These are phyloP conservation scores for Eimeria sp. DNA, from an alignment of 169 alveolate genomes.

Conservation along the genomic window DNA sequence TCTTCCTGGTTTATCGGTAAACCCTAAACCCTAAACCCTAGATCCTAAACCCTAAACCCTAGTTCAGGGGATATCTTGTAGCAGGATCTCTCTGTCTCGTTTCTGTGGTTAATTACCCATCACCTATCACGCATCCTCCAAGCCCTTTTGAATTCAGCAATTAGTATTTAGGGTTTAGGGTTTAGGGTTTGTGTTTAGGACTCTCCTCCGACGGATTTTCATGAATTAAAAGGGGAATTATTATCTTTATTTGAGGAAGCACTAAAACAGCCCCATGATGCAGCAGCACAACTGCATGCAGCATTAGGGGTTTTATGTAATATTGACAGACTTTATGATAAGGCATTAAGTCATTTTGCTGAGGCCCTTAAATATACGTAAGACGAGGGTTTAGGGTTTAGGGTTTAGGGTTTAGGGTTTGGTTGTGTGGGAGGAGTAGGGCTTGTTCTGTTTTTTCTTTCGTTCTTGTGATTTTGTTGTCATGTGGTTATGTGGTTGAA, in stretches of 20 bases:
- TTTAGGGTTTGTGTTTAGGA: conserved; percentile 64
- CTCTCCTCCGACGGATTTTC: conserved; percentile 80
- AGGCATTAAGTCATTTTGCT: conserved; percentile 87
- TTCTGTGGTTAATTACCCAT: neutral
- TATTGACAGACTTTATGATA: conserved; percentile 90
- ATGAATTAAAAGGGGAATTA: conserved; percentile 81
- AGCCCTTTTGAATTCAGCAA: neutral
- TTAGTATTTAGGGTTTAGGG: conserved; percentile 2
- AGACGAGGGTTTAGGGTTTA: conserved; percentile 31
- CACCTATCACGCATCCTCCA: neutral
- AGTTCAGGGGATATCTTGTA: no score
- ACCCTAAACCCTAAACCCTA: conserved; percentile 44
- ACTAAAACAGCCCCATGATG: conserved; percentile 86
- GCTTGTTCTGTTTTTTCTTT: no score
- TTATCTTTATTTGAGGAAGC: conserved; percentile 87
- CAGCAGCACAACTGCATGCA: conserved; percentile 81
- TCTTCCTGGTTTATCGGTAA: conserved; percentile 66
- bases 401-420: conserved; percentile 53
- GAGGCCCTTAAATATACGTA: conserved; percentile 64
- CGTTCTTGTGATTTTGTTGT: no score
- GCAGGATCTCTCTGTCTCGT: neutral
- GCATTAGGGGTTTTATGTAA: conserved; percentile 94
- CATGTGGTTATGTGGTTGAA: no score
- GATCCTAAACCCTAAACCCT: conserved; percentile 1
- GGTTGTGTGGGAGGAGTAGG: no score